These are phyloP conservation scores for Discostella stelligeroides DNA, from an alignment of 108 stramenopile genomes.

Conservation along the genomic window DNA sequence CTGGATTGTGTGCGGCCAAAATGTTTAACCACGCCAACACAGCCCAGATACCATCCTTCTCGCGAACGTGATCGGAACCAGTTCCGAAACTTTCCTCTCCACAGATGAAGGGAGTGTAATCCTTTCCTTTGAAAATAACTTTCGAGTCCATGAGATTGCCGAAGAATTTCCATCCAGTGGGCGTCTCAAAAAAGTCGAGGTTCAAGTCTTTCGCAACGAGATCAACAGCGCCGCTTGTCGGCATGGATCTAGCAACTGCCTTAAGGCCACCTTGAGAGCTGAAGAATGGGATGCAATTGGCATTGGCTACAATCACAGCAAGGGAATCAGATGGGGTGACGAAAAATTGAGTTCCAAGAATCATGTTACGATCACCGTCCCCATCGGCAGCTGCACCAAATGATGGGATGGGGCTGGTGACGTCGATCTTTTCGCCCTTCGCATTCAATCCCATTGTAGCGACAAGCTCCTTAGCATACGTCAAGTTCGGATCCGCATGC, in stretches of 20 bases:
- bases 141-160: constrained; percentile 99
- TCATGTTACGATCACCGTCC: constrained; percentile 99
- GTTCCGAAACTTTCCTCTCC: constrained; percentile 99
- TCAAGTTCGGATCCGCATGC: constrained; percentile 99
- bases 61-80: constrained; percentile 97
- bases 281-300: constrained; percentile 97
- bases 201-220: constrained; percentile 94
- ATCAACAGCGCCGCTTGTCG: constrained; percentile 98
- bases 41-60: constrained; percentile 99
- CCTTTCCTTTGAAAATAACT: constrained; percentile 81
- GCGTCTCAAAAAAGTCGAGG: constrained; percentile 95
- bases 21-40: constrained; percentile 98
- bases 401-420: constrained; percentile 77
- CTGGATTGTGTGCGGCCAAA: constrained; percentile 87
- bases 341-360: constrained; percentile 98
- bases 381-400: constrained; percentile 99
- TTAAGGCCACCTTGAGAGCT: constrained; percentile 94
- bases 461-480: constrained; percentile 98
- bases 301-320: constrained; percentile 97
- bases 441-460: constrained; percentile 90
- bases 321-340: constrained; percentile 99
- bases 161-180: constrained; percentile 99
- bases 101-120: constrained; percentile 99
- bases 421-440: constrained; percentile 82
- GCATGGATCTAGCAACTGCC: constrained; percentile 99